Evolutionary conservation across 352 stramenopile species (phyloP).

Genomic region (Aphanomyces invadans): DNA sequence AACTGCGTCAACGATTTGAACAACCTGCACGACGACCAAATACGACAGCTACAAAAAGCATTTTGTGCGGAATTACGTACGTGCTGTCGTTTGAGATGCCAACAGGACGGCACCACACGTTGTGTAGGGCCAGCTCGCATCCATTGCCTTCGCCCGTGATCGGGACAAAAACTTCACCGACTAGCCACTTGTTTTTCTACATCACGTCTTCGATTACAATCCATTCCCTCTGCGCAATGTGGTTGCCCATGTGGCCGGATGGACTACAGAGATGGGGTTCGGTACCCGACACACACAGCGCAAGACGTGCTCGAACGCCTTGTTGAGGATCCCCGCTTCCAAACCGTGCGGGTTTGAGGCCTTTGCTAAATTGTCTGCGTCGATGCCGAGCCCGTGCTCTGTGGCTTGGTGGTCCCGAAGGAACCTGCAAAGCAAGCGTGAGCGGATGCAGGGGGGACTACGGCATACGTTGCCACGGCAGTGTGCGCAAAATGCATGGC

Average conservation of each 20-base stretch:
- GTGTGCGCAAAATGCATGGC: conserved; percentile 75
- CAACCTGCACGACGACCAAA: too few species aligned
- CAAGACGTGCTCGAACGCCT: conserved; percentile 58
- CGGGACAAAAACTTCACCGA: conserved; percentile 67
- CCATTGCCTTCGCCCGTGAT: conserved; percentile 48
- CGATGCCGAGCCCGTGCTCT: conserved; percentile 46
- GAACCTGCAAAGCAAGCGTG: conserved; percentile 21
- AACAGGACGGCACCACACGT: conserved; percentile 55
- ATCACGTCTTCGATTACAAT: too few species aligned
- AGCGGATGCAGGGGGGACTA: background rate
- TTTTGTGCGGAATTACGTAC: too few species aligned
- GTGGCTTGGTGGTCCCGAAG: conserved; percentile 53
- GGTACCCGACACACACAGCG: conserved; percentile 50
- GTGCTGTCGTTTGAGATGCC: background rate
- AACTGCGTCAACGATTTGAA: conserved; percentile 59
- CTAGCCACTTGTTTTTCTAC: conserved; percentile 54
- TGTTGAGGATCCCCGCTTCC: conserved; percentile 45
- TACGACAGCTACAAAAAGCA: too few species aligned
- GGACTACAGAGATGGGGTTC: background rate
- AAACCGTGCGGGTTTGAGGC: conserved; percentile 44
- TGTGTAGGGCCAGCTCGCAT: conserved; percentile 57
- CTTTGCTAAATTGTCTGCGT: conserved; percentile 27
- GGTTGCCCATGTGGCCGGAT: too few species aligned
- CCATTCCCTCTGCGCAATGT: too few species aligned
- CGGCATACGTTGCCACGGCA: conserved; percentile 41